These are phyloP conservation scores for Cytospora mali DNA, from an alignment of 2,329 filamentous ascomycete species.

Conservation along the genomic window DNA sequence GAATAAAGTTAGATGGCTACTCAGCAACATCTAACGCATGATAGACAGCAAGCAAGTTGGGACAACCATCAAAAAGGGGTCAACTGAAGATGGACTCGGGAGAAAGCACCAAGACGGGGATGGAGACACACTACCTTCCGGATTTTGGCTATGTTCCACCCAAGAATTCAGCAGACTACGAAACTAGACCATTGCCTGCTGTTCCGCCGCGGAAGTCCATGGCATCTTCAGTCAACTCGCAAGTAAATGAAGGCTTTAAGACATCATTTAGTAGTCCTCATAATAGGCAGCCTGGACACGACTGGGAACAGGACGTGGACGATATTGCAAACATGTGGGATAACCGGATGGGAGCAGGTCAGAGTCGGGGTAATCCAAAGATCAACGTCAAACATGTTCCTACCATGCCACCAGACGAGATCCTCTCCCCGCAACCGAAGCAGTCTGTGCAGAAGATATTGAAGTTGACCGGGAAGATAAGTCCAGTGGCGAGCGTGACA, in stretches of 20 bases:
- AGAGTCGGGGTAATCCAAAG: slow-evolving; percentile 9
- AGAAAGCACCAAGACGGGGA: not conserved
- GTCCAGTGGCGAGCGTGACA: slow-evolving; percentile 9
- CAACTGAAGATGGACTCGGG: slow-evolving; percentile 6
- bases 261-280: not conserved
- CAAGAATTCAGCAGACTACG: slow-evolving; percentile 17
- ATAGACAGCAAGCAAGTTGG: not conserved
- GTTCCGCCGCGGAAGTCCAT: slow-evolving; percentile 11
- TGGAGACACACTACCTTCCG: not conserved
- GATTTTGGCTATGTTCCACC: slow-evolving; percentile 7
- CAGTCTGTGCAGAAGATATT: slow-evolving; percentile 30
- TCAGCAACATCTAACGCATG: not conserved
- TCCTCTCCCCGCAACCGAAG: slow-evolving; percentile 31
- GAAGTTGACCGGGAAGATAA: slow-evolving; percentile 26
- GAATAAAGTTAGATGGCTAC: not conserved
- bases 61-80: not conserved
- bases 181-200: slow-evolving; percentile 23
- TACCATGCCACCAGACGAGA: slow-evolving; percentile 25
- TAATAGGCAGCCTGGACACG: slow-evolving; percentile 3
- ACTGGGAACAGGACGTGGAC: slow-evolving; percentile 22
- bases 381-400: slow-evolving; percentile 22
- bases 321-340: not conserved
- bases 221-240: slow-evolving; percentile 13
- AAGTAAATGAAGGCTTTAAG: slow-evolving; percentile 3
- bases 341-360: slow-evolving; percentile 1